Base-by-base conservation (phyloP, 306 rosid species). In the Cicer pinnatifidum region DNA sequence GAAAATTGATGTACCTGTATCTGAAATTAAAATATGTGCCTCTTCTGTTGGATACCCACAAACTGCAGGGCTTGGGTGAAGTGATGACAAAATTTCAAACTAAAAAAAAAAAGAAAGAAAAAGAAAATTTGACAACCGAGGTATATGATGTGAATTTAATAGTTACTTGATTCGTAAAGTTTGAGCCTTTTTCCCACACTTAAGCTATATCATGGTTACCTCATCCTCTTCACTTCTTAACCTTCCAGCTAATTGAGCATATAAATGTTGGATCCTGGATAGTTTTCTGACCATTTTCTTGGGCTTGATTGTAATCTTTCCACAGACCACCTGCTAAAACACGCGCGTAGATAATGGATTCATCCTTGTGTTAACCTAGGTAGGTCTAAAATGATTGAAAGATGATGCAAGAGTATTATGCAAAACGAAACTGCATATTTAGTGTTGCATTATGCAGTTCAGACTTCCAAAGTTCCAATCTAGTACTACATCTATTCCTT, bases 51-150 rank as follows among this genome's bases (percentile, higher is more conserved):
- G 99, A 83, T 80, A 94, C 69, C 99, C 99, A 82, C 99, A 94
- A 64, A 94, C 97, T 15, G 97, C 99, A 45, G 99, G 99, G 83
- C 82, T 91, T 62, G 99, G 99, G 82, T 94, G 99, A 79, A 94
- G 92, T 15, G 93, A 88, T n/a, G 93, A 85, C 75, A 94, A 78
- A 67, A 94, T 69, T 72, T 88, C 91, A 87, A 82, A 91, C 97
- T 94, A 83, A 60, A 64, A 69, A 60, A 64, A 69, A 51, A 37
- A 33, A 73, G 41, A 15, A 48, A 38, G 15, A 15, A 64, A 52
- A 74, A 47, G 56, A 23, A 28, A 72, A 62, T 11, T 75, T 20
- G 75, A 67, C 23, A 44, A 15, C 67, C 48, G 35, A 70, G 52
- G 73, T 71, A 40, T 50, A 41, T 51, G 67, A 45, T 68, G 56